phyloP scores from a whole-genome alignment of 179 eudicot genomes.

The Gypsophila paniculata region DNA sequence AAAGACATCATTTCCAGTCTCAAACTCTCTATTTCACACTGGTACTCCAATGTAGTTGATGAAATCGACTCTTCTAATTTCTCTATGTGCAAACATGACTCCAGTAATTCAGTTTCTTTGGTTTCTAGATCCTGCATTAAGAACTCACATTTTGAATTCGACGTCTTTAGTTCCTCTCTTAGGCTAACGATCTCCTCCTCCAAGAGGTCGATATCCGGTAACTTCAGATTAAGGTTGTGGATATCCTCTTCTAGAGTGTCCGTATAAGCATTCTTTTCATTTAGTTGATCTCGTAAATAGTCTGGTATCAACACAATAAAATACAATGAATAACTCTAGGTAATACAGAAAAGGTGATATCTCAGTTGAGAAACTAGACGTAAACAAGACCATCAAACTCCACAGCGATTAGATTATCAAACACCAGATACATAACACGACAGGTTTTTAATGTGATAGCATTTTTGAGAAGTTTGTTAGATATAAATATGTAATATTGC shows the following conservation, averaged over 20 bases:
- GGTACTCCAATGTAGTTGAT: conserved; percentile 53
- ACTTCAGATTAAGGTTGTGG: conserved; percentile 38
- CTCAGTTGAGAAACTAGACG: conserved; percentile 1
- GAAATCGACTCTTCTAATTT: conserved; percentile 60
- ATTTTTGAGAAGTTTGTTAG: too few species aligned
- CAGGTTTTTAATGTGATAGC: too few species aligned
- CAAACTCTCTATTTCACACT: conserved; percentile 82
- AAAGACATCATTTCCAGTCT: conserved; percentile 52
- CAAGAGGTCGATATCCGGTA: conserved; percentile 34
- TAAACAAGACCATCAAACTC: neutral
- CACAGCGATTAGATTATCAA: too few species aligned
- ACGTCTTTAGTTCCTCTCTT: conserved; percentile 45
- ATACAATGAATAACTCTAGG: conserved; percentile 4
- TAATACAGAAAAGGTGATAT: neutral
- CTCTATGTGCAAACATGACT: conserved; percentile 40
- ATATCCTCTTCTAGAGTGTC: conserved; percentile 40
- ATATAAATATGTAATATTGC: too few species aligned
- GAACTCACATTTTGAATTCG: conserved; percentile 40
- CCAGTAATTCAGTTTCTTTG: conserved; percentile 44
- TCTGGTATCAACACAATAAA: conserved; percentile 42
- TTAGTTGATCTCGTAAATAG: conserved; percentile 65
- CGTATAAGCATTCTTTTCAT: conserved; percentile 41
- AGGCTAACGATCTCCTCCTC: conserved; percentile 44
- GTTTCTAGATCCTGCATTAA: conserved; percentile 45
- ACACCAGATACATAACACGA: too few species aligned